Evolutionary conservation across 139 green algal species (phyloP), one percentile per base, ranked within the genome.

Genomic region (Trebouxia sp.): DNA sequence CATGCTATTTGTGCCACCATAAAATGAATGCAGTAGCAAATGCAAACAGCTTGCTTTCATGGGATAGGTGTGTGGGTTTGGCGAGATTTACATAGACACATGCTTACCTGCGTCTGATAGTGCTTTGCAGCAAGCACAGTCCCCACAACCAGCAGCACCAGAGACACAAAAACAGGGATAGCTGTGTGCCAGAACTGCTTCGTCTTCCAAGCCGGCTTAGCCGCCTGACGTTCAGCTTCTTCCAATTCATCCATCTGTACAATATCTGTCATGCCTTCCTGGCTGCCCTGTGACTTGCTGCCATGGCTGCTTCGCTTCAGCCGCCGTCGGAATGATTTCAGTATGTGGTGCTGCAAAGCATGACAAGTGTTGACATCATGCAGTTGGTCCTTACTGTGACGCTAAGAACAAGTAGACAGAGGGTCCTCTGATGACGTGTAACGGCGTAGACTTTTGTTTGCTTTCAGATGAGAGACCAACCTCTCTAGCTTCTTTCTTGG

Each of bases 261-360:
- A 51, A 77, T 77, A n/a, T 77, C 69, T 20, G 42, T 77, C 69
- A 77, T 77, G 41, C 42, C 39, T 41, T 77, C 69, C 69, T 77
- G 69, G n/a, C 69, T 77, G 69, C 43, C 41, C 42, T 77, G 69
- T 0, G 69, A 77, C 41, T 37, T 77, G 41, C 39, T 77, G n/a
- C 69, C 43, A 38, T 41, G 69, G 41, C 41, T 51, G 41, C 69
- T 77, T 37, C 55, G 38, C 41, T 56, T 51, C 41, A 32, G 24
- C n/a, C 41, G 37, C 12, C 62, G 24, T 72, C 62, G 37, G 11
- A 72, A 72, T 32, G 32, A 45, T 15, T n/a, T 42, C n/a, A 72
- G 37, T 12, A 72, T 35, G 15, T 72, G 62, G 28, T 72, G 62
- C 62, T 72, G 62, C 62, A 45, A 24, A 7, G 4, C 32, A 72